Percentiles rank a stretch among this genome's conserved stretches.
Evolutionary conservation across 106 monocot genomes (phyloP).

Genomic region (Acanthochlamys bracteata): DNA sequence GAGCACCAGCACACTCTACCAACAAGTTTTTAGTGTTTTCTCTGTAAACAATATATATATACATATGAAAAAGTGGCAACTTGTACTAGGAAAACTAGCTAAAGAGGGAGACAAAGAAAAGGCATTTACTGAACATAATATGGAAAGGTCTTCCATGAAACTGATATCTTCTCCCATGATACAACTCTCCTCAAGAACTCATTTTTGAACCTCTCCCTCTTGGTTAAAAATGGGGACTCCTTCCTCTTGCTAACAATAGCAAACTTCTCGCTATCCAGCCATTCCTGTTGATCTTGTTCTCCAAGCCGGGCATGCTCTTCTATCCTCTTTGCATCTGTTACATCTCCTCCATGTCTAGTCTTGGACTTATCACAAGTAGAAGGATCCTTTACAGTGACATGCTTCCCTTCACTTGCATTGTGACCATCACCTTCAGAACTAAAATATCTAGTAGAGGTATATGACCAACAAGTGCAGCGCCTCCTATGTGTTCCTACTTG

Average conservation of each 20-base stretch:
- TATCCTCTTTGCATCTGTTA: constrained; percentile 4
- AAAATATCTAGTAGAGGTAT: constrained; percentile 30
- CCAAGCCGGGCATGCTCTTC: constrained; percentile 77
- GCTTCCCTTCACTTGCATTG: constrained; percentile 52
- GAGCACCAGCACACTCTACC: constrained; percentile 75
- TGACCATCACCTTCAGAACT: constrained; percentile 68
- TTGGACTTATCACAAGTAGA: constrained; percentile 19
- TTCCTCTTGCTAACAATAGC: constrained; percentile 42
- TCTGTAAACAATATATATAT: constrained; percentile 21
- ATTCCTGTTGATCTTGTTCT: constrained; percentile 84
- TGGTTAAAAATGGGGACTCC: constrained; percentile 79
- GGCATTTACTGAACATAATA: constrained; percentile 63
- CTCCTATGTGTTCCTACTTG: constrained; percentile 7
- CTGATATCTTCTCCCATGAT: constrained; percentile 83
- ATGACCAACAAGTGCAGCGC: background rate
- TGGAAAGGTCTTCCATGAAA: constrained; percentile 80
- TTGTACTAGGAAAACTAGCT: background rate
- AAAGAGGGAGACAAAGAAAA: background rate
- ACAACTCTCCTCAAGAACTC: constrained; percentile 75
- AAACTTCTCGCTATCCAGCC: constrained; percentile 52
- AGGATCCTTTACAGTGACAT: constrained; percentile 38
- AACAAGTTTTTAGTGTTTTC: constrained; percentile 62
- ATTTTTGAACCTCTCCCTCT: constrained; percentile 69
- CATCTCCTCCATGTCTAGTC: constrained; percentile 9
- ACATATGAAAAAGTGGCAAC: background rate